phyloP scores from a whole-genome alignment of 164 flowering plant species.

The Pachysandra terminalis region DNA sequence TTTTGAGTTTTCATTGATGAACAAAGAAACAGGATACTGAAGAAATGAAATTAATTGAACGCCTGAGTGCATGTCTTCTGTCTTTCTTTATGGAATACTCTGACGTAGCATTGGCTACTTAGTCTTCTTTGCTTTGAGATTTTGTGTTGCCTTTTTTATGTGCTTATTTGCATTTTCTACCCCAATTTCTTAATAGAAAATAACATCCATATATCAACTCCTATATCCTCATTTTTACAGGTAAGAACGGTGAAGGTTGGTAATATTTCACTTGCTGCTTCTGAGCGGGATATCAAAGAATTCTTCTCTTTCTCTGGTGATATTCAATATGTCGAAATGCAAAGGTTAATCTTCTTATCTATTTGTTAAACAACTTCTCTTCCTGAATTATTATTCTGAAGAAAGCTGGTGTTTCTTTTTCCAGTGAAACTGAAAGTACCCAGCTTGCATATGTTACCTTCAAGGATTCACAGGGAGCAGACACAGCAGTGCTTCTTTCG shows the following conservation, averaged over 20 bases:
- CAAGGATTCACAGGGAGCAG: conserved; percentile 78
- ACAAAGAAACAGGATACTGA: not conserved
- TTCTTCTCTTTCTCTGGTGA: conserved; percentile 84
- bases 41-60: not conserved
- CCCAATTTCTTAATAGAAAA: not conserved
- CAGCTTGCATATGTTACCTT: conserved; percentile 76
- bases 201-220: no score
- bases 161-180: not conserved
- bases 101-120: not conserved
- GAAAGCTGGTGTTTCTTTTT: conserved; percentile 5
- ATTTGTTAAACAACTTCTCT: not conserved
- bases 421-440: conserved; percentile 49
- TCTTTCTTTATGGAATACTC: not conserved
- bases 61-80: not conserved
- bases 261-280: conserved; percentile 52
- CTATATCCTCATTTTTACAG: conserved; percentile 29
- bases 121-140: not conserved
- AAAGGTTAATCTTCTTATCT: conserved; percentile 37
- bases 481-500: conserved; percentile 62
- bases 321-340: conserved; percentile 58
- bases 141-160: no score
- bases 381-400: not conserved
- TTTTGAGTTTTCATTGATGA: not conserved
- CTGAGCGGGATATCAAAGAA: conserved; percentile 53
- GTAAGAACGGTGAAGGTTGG: conserved; percentile 60